Evolutionary conservation across 257 asterid genomes (phyloP), one percentile per base, ranked within the genome.

Genomic region (Mentha longifolia): DNA sequence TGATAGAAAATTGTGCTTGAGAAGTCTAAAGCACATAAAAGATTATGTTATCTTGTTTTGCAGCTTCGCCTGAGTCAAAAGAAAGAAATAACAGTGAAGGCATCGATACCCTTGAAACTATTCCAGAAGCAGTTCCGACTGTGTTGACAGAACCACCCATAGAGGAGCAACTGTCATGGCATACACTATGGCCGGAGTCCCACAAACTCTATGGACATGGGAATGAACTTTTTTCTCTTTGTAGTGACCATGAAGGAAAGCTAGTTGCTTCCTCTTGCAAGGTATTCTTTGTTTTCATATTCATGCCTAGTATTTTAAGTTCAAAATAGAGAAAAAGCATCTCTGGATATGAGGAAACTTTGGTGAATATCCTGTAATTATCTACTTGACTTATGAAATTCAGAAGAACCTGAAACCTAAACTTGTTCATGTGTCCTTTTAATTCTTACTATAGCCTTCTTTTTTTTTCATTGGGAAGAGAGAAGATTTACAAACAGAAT

Each of bases 121-220:
- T 94, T 61, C 99, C 97, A 13, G 99, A 86, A 79, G 99, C 98
- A 68, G 96, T 88, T 80, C 99, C 99, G 42, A 88, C 87, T 59
- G 96, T 76, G 77, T 78, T 94, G 61, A 94, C 97, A 33, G 98
- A 94, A 78, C 89, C 96, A 60, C 99, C 99, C 20, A 88, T 94
- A 77, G 99, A 94, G 79, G 99, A 94, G 79, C 97, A 94, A 76
- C 80, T 94, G 67, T 84, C 88, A 58, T 94, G 90, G 90, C 86
- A 94, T 77, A 94, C 99, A 51, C 85, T 94, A 60, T 94, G 98
- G 98, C 97, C 97, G 0, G 97, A 94, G 76, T 82, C 98, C 1
- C 98, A 94, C 90, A 94, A 94, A 86, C 96, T 94, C 50, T 94
- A 91, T 54, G 99, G 99, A 39, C 99, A 94, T 66, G 99, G 99